Evolutionary conservation across 805 yeast species (phyloP).

Genomic region (Candida tibetensis): DNA sequence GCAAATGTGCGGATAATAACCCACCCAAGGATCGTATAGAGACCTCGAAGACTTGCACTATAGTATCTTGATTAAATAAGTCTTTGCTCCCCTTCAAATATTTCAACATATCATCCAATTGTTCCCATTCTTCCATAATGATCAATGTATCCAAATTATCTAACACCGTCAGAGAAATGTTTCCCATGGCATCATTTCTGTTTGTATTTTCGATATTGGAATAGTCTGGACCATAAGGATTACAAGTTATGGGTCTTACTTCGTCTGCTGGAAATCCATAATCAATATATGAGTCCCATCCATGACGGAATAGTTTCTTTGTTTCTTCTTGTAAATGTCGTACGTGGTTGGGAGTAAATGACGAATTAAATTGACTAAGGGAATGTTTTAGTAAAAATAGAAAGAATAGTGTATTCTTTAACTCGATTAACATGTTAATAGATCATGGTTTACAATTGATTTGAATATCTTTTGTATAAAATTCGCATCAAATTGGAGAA

Average conservation of each 20-base stretch:
- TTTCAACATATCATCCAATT: slow-evolving; percentile 39
- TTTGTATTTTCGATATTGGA: slow-evolving; percentile 50
- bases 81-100: slow-evolving; percentile 38
- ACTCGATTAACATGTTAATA: neutral
- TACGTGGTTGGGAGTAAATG: slow-evolving; percentile 40
- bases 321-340: slow-evolving; percentile 45
- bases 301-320: slow-evolving; percentile 61
- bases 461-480: neutral
- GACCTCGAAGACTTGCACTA: slow-evolving; percentile 85
- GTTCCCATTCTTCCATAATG: slow-evolving; percentile 60
- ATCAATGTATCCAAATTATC: slow-evolving; percentile 81
- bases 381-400: neutral
- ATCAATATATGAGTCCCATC: slow-evolving; percentile 65
- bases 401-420: neutral
- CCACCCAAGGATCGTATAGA: slow-evolving; percentile 84
- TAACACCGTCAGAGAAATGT: slow-evolving; percentile 71
- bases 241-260: slow-evolving; percentile 70
- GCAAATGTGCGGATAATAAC: slow-evolving; percentile 69
- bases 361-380: slow-evolving; percentile 11
- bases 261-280: slow-evolving; percentile 83
- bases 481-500: neutral
- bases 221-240: slow-evolving; percentile 63
- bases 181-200: slow-evolving; percentile 83
- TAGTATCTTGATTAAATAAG: slow-evolving; percentile 60
- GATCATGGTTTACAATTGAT: neutral